phyloP scores from a whole-genome alignment of 2,329 filamentous ascomycete genomes.

The Cadophora malorum region DNA sequence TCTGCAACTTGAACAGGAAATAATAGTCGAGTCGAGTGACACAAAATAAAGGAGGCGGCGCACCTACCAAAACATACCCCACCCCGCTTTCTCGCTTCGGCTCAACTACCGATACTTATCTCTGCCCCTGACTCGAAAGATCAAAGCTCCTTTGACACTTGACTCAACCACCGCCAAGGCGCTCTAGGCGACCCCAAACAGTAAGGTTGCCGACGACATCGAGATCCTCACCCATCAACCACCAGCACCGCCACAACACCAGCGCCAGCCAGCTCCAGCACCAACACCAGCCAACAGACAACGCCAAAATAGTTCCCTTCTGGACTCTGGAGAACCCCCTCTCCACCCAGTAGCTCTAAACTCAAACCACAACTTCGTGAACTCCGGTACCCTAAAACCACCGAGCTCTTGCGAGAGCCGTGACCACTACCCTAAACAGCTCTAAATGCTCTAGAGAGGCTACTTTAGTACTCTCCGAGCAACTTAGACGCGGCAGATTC shows the following conservation, averaged over 20 bases:
- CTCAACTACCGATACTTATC: conserved; percentile 7
- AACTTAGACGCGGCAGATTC: conserved; percentile 6
- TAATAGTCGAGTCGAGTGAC: neutral
- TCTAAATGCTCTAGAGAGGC: neutral
- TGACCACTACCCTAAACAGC: neutral
- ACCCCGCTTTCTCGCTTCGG: conserved; percentile 10
- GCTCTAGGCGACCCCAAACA: neutral
- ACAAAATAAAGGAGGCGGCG: neutral
- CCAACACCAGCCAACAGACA: neutral
- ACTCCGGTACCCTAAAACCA: conserved; percentile 1
- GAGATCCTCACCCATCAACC: neutral
- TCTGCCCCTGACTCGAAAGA: conserved; percentile 6
- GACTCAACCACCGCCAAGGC: neutral
- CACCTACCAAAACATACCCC: neutral
- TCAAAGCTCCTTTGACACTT: neutral
- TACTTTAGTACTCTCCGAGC: conserved; percentile 2
- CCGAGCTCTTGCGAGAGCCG: neutral
- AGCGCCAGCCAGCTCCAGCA: neutral
- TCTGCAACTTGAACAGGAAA: neutral
- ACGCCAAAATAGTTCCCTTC: neutral
- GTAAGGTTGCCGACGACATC: conserved; percentile 14
- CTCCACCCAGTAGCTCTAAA: neutral
- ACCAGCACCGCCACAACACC: neutral
- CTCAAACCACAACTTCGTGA: conserved; percentile 1
- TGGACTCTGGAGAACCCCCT: conserved; percentile 3